Conservation (phyloP, 2,329 filamentous ascomycete species). For the Macrophomina tecta region DNA sequence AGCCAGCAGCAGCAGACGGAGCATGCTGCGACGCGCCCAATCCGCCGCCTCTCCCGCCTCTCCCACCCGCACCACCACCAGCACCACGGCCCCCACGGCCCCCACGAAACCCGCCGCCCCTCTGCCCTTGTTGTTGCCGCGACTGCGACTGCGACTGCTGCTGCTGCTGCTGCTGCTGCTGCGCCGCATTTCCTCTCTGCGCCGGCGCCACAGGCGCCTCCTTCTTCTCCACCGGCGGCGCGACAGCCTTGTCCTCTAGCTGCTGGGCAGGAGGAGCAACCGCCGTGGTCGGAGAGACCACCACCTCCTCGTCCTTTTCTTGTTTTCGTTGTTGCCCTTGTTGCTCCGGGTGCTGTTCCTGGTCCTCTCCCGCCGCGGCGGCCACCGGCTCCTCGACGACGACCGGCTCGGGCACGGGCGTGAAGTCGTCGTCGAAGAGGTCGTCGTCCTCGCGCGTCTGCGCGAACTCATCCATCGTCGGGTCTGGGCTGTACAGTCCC, state of each 20-base stretch:
- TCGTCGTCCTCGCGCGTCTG: constrained; percentile 58
- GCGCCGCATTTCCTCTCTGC: not conserved
- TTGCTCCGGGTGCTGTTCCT: not conserved
- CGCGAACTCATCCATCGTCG: constrained; percentile 51
- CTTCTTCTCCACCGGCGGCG: not conserved
- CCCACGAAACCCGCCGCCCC: constrained; percentile 33
- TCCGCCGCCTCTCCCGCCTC: constrained; percentile 29
- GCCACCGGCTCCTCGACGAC: constrained; percentile 35
- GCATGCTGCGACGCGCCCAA: constrained; percentile 25
- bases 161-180: not conserved
- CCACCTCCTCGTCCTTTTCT: not conserved
- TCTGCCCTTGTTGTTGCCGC: constrained; percentile 30
- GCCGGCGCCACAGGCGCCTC: not conserved
- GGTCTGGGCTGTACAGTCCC: constrained; percentile 21
- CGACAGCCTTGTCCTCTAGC: too few species aligned
- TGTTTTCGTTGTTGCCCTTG: too few species aligned
- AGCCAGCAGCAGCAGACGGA: not conserved
- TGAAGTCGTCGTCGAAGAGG: constrained; percentile 59
- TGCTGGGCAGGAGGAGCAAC: too few species aligned
- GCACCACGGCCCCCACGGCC: constrained; percentile 29
- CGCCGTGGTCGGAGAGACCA: too few species aligned
- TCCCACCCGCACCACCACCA: constrained; percentile 29
- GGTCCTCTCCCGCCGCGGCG: not conserved
- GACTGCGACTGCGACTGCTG: constrained; percentile 31
- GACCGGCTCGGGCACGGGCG: constrained; percentile 51